phyloP scores from a whole-genome alignment of 139 green algal genomes.

The Zygnema cylindricum region DNA sequence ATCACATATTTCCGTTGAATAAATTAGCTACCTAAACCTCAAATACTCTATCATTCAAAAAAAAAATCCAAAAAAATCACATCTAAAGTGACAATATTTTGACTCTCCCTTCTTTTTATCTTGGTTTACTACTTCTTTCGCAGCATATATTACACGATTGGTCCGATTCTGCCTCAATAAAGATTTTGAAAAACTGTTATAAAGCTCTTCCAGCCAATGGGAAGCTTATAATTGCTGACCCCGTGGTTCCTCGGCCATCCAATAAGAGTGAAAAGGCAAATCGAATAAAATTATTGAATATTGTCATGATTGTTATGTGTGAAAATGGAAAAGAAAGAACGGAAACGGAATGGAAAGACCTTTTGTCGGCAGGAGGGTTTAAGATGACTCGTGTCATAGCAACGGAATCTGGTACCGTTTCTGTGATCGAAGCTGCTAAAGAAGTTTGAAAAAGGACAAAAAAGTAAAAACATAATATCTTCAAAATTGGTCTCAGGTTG shows the following conservation, averaged over 20 bases:
- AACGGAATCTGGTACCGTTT: neutral
- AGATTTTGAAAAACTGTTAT: slow-evolving; percentile 14
- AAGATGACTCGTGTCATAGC: neutral
- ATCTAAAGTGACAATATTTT: neutral
- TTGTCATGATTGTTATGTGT: neutral
- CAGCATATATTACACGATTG: slow-evolving; percentile 13
- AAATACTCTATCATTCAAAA: neutral
- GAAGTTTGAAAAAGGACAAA: neutral
- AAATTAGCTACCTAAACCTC: neutral
- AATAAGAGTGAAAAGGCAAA: neutral
- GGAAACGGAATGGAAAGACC: neutral
- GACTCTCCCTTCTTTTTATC: neutral
- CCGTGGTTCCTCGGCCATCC: neutral
- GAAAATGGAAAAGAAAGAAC: neutral
- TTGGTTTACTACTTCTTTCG: neutral
- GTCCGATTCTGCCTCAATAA: neutral
- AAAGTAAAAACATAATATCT: neutral
- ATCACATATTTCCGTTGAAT: neutral
- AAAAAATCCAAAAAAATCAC: neutral
- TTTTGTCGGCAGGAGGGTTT: neutral
- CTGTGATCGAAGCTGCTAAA: neutral
- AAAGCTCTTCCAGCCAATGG: neutral
- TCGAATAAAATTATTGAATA: neutral
- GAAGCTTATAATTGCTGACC: slow-evolving; percentile 13
- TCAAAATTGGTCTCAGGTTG: no score